Percentiles rank a stretch among this genome's conserved stretches.
phyloP scores from a whole-genome alignment of 768 basidiomycete species.

The Collybiopsis luxurians region DNA sequence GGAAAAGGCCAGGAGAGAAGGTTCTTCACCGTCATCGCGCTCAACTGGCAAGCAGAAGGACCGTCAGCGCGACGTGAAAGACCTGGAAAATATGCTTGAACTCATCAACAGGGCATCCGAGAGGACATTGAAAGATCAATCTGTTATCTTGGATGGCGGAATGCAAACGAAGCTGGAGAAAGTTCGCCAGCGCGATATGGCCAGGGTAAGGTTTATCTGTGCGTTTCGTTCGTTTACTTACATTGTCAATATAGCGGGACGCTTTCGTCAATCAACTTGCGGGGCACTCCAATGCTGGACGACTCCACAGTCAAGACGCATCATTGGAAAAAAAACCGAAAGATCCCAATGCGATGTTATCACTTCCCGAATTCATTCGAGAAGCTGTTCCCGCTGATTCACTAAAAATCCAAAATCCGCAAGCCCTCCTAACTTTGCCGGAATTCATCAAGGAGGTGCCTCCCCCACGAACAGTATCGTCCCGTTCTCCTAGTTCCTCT shows the following conservation, averaged over 20 bases:
- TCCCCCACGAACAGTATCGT: constrained; percentile 24
- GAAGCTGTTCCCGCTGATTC: constrained; percentile 43
- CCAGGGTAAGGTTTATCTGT: constrained; percentile 48
- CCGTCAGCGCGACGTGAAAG: constrained; percentile 39
- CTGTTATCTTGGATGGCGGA: constrained; percentile 62
- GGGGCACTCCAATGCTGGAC: constrained; percentile 67
- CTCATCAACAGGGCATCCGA: constrained; percentile 69
- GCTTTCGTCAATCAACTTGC: constrained; percentile 75
- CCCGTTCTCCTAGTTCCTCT: background rate
- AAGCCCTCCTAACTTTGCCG: constrained; percentile 53
- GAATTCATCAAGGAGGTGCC: constrained; percentile 57
- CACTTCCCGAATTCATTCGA: constrained; percentile 62
- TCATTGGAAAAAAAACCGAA: constrained; percentile 41
- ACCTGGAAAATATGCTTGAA: constrained; percentile 71
- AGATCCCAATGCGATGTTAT: constrained; percentile 52
- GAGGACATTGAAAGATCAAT: constrained; percentile 66
- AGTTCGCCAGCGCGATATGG: constrained; percentile 53
- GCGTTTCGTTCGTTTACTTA: background rate
- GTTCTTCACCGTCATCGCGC: constrained; percentile 18
- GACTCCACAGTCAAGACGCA: constrained; percentile 81
- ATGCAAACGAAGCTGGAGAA: constrained; percentile 55
- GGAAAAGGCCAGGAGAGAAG: constrained; percentile 61
- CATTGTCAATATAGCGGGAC: constrained; percentile 47
- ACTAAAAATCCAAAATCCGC: constrained; percentile 31
- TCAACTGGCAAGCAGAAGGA: constrained; percentile 42